phyloP scores from a whole-genome alignment of 805 yeast genomes.

The Candida peoriensis region DNA sequence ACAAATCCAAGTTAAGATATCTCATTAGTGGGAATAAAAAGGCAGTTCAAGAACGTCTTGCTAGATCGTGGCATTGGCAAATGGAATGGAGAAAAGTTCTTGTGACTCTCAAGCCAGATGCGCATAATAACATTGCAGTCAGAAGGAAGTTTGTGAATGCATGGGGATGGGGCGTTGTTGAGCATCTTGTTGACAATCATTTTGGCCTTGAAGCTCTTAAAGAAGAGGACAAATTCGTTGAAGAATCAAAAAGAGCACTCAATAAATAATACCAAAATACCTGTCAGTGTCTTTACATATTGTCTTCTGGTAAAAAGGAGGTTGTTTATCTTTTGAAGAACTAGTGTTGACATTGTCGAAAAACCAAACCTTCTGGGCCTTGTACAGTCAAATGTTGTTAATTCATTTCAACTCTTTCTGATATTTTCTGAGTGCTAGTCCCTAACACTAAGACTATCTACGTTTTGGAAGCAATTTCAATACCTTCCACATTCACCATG shows the following conservation, averaged over 20 bases:
- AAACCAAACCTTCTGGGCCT: no score
- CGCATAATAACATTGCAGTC: constrained; percentile 90
- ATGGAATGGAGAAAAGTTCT: constrained; percentile 90
- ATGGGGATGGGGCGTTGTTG: constrained; percentile 92
- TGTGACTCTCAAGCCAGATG: constrained; percentile 83
- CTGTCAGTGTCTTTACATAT: no score
- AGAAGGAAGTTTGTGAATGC: constrained; percentile 88
- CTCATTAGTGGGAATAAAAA: constrained; percentile 8
- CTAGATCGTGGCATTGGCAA: constrained; percentile 79
- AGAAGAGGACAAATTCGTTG: constrained; percentile 3
- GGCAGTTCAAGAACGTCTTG: constrained; percentile 60
- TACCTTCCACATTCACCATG: no score
- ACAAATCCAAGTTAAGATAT: constrained; percentile 1
- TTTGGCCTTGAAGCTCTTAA: constrained; percentile 24
- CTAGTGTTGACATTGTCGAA: no score
- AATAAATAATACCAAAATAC: no score
- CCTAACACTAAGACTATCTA: no score
- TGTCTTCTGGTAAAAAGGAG: no score
- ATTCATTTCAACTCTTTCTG: no score
- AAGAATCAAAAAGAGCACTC: constrained; percentile 30
- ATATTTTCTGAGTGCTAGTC: no score
- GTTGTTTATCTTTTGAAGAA: no score
- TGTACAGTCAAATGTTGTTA: no score
- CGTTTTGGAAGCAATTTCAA: no score
- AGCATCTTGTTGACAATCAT: constrained; percentile 62